Conservation (phyloP, 495 filamentous ascomycete species). For the Amphirosellinia nigrospora region DNA sequence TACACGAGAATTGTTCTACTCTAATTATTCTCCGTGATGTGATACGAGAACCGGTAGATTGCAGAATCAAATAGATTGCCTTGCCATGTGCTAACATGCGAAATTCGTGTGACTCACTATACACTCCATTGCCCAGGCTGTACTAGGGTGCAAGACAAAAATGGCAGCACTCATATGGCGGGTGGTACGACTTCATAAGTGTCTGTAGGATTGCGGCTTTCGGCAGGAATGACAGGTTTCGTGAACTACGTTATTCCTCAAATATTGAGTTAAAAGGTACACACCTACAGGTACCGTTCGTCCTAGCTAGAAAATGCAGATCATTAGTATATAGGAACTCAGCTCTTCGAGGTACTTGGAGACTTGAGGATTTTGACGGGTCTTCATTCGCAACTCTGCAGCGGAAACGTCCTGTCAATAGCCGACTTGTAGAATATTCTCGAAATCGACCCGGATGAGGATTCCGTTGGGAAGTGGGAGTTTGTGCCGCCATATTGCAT, state of each 20-base stretch:
- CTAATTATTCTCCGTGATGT: not conserved
- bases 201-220: not conserved
- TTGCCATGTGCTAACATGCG: not conserved
- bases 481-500: not conserved
- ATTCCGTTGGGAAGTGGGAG: not conserved
- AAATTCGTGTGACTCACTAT: not conserved
- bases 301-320: not conserved
- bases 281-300: not conserved
- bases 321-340: not conserved
- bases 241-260: not conserved
- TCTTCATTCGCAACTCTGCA: not conserved
- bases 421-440: not conserved
- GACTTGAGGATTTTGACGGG: not conserved
- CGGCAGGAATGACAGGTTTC: not conserved
- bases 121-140: not conserved
- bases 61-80: not conserved
- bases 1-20: not conserved
- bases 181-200: not conserved
- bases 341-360: not conserved
- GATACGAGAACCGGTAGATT: not conserved
- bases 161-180: not conserved
- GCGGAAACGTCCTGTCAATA: constrained; percentile 9
- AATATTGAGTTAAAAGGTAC: not conserved
- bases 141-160: not conserved
- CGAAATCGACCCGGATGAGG: not conserved